These are phyloP conservation scores for Pichia gijzeniarum DNA, from an alignment of 805 yeast genomes.

Conservation along the genomic window DNA sequence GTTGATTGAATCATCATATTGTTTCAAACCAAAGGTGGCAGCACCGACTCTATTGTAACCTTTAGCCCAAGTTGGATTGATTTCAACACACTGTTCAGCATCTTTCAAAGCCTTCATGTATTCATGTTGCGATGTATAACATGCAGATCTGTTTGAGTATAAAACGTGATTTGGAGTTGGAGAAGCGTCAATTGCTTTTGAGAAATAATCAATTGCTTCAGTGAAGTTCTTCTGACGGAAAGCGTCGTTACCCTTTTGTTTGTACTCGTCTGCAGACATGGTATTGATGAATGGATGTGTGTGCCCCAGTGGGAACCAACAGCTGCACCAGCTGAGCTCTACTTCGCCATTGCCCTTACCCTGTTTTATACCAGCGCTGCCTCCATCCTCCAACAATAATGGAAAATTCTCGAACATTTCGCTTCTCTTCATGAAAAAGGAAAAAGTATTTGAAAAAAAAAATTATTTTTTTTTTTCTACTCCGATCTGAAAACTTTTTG, in stretches of 20 bases:
- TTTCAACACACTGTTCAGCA: conserved; percentile 75
- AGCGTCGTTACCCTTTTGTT: conserved; percentile 90
- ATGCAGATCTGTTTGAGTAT: conserved; percentile 90
- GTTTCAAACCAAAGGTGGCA: conserved; percentile 82
- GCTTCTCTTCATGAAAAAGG: not conserved
- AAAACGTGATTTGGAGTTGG: conserved; percentile 84
- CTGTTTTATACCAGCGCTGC: too few relatives aligned
- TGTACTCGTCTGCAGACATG: conserved; percentile 71
- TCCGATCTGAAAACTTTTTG: not conserved
- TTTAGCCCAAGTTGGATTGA: conserved; percentile 88
- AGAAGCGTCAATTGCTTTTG: conserved; percentile 83
- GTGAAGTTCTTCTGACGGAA: conserved; percentile 81
- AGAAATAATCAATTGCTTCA: conserved; percentile 72
- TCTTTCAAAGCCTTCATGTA: conserved; percentile 73
- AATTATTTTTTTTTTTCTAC: not conserved
- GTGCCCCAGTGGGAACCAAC: too few relatives aligned
- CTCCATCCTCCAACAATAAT: too few relatives aligned
- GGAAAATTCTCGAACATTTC: too few relatives aligned
- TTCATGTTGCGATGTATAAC: conserved; percentile 72
- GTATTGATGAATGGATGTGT: too few relatives aligned
- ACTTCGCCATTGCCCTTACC: too few relatives aligned
- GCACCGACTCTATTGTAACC: conserved; percentile 93
- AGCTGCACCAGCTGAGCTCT: too few relatives aligned
- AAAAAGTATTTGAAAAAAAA: not conserved
- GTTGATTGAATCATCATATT: conserved; percentile 64